Conservation (phyloP, 192 early-diverging fungal genomes). For the Gamsiella multidivaricata region DNA sequence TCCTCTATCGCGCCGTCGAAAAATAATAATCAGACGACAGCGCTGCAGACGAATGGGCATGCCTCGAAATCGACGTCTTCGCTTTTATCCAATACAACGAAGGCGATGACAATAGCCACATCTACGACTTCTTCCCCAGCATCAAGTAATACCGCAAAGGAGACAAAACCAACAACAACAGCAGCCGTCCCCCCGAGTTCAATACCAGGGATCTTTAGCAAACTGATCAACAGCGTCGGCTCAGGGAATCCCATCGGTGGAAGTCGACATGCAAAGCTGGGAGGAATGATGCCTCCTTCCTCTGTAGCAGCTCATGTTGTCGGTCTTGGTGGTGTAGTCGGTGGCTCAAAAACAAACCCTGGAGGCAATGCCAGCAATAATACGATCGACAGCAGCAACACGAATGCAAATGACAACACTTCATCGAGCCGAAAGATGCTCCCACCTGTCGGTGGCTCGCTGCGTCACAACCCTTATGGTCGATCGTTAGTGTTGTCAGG, state of each 20-base stretch:
- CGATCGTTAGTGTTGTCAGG: slow-evolving; percentile 31
- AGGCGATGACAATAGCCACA: not conserved
- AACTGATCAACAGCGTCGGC: slow-evolving; percentile 38
- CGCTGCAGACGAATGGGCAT: no score
- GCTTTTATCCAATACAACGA: not conserved
- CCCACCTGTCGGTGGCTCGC: slow-evolving; percentile 30
- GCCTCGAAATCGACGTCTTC: no score
- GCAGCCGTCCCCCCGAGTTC: not conserved
- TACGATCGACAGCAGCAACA: not conserved
- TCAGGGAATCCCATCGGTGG: slow-evolving; percentile 49
- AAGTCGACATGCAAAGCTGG: slow-evolving; percentile 35
- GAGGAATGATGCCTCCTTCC: slow-evolving; percentile 34
- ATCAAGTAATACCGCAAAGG: not conserved
- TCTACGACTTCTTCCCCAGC: not conserved
- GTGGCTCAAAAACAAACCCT: slow-evolving; percentile 8
- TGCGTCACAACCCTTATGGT: slow-evolving; percentile 33
- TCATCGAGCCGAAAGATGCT: slow-evolving; percentile 36
- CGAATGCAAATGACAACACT: not conserved
- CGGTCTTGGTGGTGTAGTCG: slow-evolving; percentile 29
- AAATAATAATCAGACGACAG: no score
- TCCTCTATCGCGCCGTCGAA: slow-evolving; percentile 7
- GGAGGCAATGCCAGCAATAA: not conserved
- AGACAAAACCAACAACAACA: not conserved
- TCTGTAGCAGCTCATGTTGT: slow-evolving; percentile 37
- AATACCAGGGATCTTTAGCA: slow-evolving; percentile 34